Evolutionary conservation across 1,139 yeast species (phyloP), one percentile per base, ranked within the genome.

Genomic region (Hansenula lynferdii): DNA sequence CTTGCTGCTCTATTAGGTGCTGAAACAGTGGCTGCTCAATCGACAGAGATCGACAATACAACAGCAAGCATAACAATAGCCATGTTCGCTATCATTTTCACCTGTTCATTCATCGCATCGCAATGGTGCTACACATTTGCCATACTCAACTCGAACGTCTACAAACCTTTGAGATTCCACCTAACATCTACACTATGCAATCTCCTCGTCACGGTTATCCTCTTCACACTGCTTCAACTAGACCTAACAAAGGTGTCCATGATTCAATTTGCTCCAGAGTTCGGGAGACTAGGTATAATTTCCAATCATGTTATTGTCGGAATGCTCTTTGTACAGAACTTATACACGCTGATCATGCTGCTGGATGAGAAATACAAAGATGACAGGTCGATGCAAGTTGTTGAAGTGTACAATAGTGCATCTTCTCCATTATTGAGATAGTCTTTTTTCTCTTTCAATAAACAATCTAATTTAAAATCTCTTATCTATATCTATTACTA

Each of bases 71-170:
- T 20, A 6, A 26, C 34, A 29, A 28, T 12, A 16, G 19, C 12
- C 21, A 7, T 19, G 8, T 15, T 15, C 28, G n/a, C 47, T 4
- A 26, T 36, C 10, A 14, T 43, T 10, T 37, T 42, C 5, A 1
- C 42, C 2, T 6, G 35, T 8, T 38, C 41, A 8, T 48, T 42
- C 32, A 18, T 42, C 6, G 19, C 26, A 2, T 45, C 52, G 1
- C 52, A 49, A 24, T 6, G 40, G 6, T 28, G 45, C 6, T 49
- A 50, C 35, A 28, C 44, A 7, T 12, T 37, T 3, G 36, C 48
- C n/a, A 41, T 49, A 8, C 28, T 48, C 29, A 44, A 44, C 31
- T 49, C 53, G 2, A 43, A 42, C 27, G 41, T 50, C 5, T 47
- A 39, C 31, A 45, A 48, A 2, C 45, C 47, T 12, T 31, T 34